Base-by-base conservation (phyloP, 2,329 filamentous ascomycete species). In the Cryphonectria radicalis region DNA sequence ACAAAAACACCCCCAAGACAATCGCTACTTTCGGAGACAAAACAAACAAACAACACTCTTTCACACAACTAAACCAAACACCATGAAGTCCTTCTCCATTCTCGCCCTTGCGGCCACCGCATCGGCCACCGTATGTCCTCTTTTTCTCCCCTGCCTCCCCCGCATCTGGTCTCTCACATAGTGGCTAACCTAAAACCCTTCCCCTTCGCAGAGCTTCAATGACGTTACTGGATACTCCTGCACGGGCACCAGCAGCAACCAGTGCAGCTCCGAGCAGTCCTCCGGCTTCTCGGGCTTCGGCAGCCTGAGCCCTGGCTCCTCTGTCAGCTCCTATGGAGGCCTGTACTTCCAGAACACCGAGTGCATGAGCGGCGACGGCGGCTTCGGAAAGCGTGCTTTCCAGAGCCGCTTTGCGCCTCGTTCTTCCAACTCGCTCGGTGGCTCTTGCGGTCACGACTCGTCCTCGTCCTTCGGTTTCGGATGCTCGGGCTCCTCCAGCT, bases 281-380 rank as follows among this genome's bases (percentile, higher is more conserved):
- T 75, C 77, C 32, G 94, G 94, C 32, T 43, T 69, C 62, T 55
- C 28, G 10, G 42, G 96, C 92, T 81, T 84, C 91, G 84, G 81
- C 37, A 87, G 88, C 74, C 86, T 97, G 35, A 76, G 80, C 74
- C 75, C 82, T 50, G 93, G 93, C 62, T 63, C 67, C 1, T 77
- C 79, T 22, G 90, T 97, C 82, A 81, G 80, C 74, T 82, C 80
- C 76, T 97, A 94, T 80, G 89, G 88, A 67, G 92, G 90, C 78
- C 93, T 95, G 81, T 82, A 86, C 73, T 95, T 94, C 85, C 87
- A 83, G 64, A 93, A 92, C 77, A 96, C 91, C 84, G 84, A 83
- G 67, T 97, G 93, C 84, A 83, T 86, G 76, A 85, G 88, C 78
- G 59, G 63, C 25, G 63, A 37, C 22, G 22, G 60, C 5, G 86